Evolutionary conservation across 2,329 filamentous ascomycete species (phyloP).

Genomic region (Exophiala calicioides): DNA sequence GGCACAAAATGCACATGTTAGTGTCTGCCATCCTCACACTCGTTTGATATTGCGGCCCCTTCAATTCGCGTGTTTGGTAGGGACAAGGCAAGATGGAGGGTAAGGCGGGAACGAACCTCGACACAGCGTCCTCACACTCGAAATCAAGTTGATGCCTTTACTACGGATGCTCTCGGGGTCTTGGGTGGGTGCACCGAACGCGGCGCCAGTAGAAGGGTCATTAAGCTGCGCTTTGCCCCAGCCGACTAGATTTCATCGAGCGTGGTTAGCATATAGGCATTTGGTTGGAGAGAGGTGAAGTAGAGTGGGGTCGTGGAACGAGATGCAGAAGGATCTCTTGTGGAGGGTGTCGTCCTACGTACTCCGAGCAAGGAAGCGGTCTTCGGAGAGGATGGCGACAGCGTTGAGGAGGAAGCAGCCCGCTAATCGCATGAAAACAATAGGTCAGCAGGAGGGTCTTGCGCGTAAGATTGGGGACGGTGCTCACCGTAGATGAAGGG

Average conservation of each 20-base stretch:
- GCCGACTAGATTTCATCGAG: slow-evolving; percentile 79
- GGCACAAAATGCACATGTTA: not conserved
- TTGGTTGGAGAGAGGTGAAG: too few species aligned
- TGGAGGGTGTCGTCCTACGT: slow-evolving; percentile 11
- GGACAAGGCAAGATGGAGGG: too few species aligned
- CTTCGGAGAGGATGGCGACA: slow-evolving; percentile 90
- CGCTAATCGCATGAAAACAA: slow-evolving; percentile 44
- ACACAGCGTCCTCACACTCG: slow-evolving; percentile 51
- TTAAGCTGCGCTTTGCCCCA: slow-evolving; percentile 61
- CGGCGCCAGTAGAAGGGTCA: slow-evolving; percentile 60
- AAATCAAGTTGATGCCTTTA: slow-evolving; percentile 85
- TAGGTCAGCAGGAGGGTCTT: slow-evolving; percentile 11
- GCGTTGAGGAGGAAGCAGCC: slow-evolving; percentile 78
- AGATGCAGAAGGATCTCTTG: too few species aligned
- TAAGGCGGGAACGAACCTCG: slow-evolving; percentile 16
- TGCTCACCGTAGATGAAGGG: slow-evolving; percentile 32
- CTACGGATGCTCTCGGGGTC: slow-evolving; percentile 79
- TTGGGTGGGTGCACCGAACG: slow-evolving; percentile 67
- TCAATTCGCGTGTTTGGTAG: too few species aligned
- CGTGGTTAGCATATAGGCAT: too few species aligned
- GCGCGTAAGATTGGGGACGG: not conserved
- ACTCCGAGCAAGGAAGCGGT: slow-evolving; percentile 82
- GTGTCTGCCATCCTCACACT: too few species aligned
- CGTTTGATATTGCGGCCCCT: too few species aligned
- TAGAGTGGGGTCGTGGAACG: not conserved